phyloP scores from a whole-genome alignment of 768 basidiomycete genomes.

The Mycena epipterygia region DNA sequence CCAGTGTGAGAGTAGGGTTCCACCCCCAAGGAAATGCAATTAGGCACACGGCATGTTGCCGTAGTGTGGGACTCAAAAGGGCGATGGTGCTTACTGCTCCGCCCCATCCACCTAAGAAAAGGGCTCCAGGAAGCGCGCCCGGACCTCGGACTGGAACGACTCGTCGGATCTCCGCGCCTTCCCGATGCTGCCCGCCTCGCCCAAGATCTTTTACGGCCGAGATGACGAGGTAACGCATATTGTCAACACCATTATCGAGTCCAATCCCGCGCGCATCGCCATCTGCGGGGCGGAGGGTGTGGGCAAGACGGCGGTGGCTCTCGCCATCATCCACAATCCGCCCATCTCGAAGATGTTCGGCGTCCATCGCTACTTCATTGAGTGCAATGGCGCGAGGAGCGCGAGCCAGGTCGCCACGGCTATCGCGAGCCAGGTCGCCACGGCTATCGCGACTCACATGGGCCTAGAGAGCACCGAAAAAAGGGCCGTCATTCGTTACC shows the following conservation, averaged over 20 bases:
- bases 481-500: slow-evolving; percentile 14
- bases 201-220: slow-evolving; percentile 32
- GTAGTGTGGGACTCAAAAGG: slow-evolving; percentile 12
- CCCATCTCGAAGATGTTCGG: slow-evolving; percentile 3
- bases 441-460: not conserved
- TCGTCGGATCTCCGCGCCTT: not conserved
- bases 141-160: no score
- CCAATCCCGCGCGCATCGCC: slow-evolving; percentile 21
- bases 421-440: no score
- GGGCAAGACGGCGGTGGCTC: slow-evolving; percentile 32
- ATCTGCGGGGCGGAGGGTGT: slow-evolving; percentile 17
- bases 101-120: no score
- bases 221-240: slow-evolving; percentile 21
- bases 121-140: no score
- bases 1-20: not conserved
- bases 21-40: slow-evolving; percentile 19
- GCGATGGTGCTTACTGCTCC: no score
- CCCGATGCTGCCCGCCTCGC: slow-evolving; percentile 27
- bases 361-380: slow-evolving; percentile 22
- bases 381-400: slow-evolving; percentile 20
- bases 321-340: slow-evolving; percentile 20
- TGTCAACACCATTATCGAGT: slow-evolving; percentile 8
- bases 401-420: no score
- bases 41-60: slow-evolving; percentile 5
- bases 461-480: slow-evolving; percentile 7